Evolutionary conservation across 768 basidiomycete species (phyloP), one percentile per base, ranked within the genome.

Genomic region (Hericium rajendrae): DNA sequence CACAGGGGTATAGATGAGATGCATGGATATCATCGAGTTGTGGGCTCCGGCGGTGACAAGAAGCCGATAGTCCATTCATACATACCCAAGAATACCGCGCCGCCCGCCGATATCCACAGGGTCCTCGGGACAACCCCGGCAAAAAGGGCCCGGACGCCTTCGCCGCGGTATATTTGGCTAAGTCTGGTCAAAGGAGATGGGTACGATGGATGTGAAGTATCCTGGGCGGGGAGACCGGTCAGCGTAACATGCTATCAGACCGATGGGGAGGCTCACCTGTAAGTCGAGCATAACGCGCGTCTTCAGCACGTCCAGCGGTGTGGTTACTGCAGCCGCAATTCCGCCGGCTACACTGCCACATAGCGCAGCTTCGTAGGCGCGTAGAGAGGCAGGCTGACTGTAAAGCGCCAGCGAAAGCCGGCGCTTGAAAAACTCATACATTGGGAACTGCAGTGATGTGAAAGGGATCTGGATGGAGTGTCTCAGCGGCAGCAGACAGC

Each of bases 271-370:
- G 69, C 82, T 55, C 63, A 94, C 94, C 66, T 86, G 77, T 54
- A 89, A 76, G 65, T 95, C 94, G 8, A 98, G 79, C 97, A 99
- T 99, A 48, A 97, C 88, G 16, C 97, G 81, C 1, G 97, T 99
- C 70, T 99, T 99, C 38, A 97, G 78, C 2, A 98, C 97, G 66
- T 99, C 97, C 32, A 99, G 75, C 1, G 97, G 97, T 0, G 97
- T 98, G 1, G 97, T 98, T 38, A 87, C 62, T 0, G 86, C 90
- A 0, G 94, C 95, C 5, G 94, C 94, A 26, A 90, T 73, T 0
- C 88, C 95, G 8, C 97, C 97, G 0, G 97, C 89, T 49, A 95
- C 74, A 66, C 87, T 90, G 2, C 95, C 97, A 64, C 95, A 98
- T 3, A 86, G 60, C 0, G 94, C 94, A 53, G 91, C 87, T 70